phyloP scores from a whole-genome alignment of 2,329 filamentous ascomycete species.

The Aureobasidium melanogenum region DNA sequence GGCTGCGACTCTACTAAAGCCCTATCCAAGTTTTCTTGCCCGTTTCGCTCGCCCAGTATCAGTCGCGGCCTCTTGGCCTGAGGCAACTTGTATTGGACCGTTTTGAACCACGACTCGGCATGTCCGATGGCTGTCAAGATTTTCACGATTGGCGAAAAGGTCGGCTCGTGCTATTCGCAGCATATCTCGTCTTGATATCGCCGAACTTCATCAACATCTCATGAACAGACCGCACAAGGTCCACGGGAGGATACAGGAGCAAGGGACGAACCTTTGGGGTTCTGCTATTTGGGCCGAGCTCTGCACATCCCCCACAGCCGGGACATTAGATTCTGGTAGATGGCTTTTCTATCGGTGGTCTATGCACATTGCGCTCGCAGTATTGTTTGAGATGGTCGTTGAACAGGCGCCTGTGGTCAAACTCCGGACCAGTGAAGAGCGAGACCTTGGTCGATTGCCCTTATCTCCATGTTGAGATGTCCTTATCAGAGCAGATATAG shows the following conservation, averaged over 20 bases:
- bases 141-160: neutral
- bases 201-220: neutral
- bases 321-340: neutral
- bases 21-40: neutral
- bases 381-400: neutral
- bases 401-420: neutral
- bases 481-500: neutral
- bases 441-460: neutral
- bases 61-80: neutral
- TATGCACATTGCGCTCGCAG: neutral
- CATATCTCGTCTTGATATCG: neutral
- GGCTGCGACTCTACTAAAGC: neutral
- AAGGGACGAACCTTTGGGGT: neutral
- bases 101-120: neutral
- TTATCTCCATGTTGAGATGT: neutral
- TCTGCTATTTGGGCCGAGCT: neutral
- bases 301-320: conserved; percentile 4
- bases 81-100: neutral
- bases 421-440: neutral
- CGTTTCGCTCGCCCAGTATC: neutral
- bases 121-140: neutral
- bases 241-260: neutral
- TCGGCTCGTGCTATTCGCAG: neutral
- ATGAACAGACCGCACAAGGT: too few species aligned
- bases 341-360: neutral